Percentiles rank a stretch among this genome's conserved stretches.
These are phyloP conservation scores for Tetradesmus lagerheimii DNA, from an alignment of 139 green algal species.

Conservation along the genomic window DNA sequence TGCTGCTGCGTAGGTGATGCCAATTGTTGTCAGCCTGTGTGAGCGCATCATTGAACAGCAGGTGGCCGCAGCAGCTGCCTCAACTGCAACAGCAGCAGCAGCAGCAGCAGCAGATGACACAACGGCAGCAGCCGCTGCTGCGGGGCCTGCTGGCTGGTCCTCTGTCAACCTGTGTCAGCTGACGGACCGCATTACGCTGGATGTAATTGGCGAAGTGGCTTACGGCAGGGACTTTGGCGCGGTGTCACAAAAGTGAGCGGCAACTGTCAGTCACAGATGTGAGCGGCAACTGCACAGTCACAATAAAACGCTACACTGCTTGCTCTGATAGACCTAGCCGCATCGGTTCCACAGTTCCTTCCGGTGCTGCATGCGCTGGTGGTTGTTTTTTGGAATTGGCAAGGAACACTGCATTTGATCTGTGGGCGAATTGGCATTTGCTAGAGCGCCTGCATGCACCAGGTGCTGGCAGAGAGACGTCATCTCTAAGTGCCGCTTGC, in stretches of 20 bases:
- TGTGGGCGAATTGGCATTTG: no score
- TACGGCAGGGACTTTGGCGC: conserved; percentile 37
- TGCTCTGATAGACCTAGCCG: no score
- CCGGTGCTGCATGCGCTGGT: neutral
- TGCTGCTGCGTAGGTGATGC: conserved; percentile 18
- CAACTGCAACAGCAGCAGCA: neutral
- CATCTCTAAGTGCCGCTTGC: no score
- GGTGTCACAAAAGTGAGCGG: conserved; percentile 27
- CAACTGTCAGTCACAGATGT: no score
- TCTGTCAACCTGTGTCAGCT: neutral
- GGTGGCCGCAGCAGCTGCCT: neutral
- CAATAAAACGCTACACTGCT: no score
- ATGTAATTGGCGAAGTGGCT: neutral
- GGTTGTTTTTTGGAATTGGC: no score
- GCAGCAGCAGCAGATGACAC: neutral
- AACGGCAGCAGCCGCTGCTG: neutral
- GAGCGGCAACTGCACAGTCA: neutral
- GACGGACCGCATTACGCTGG: conserved; percentile 29
- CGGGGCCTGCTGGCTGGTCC: neutral
- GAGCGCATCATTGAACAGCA: neutral
- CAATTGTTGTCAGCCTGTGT: neutral
- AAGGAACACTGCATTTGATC: no score
- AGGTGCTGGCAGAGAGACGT: neutral
- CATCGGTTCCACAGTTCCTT: no score
- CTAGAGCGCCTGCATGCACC: no score